Conservation (phyloP, 352 stramenopile species). For the Phytophthora capsici region DNA sequence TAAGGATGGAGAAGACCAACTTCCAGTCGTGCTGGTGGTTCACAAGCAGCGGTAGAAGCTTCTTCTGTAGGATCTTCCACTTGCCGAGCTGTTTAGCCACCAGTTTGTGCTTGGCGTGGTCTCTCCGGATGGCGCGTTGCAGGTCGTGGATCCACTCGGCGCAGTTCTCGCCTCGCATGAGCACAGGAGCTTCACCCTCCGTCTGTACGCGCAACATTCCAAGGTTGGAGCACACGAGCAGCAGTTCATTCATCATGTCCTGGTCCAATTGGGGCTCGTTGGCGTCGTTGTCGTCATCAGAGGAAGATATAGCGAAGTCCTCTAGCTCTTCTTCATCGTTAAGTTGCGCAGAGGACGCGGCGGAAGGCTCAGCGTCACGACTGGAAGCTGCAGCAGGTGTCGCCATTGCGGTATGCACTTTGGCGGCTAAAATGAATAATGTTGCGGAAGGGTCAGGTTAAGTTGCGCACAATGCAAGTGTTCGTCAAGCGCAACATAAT, state of each 20-base stretch:
- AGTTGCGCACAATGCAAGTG: too few relatives aligned
- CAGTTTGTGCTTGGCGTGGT: constrained; percentile 85
- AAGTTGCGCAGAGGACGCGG: constrained; percentile 1
- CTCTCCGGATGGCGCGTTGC: constrained; percentile 79
- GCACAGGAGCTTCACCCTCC: constrained; percentile 61
- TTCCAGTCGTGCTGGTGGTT: constrained; percentile 89
- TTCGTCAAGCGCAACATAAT: too few relatives aligned
- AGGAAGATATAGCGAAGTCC: constrained; percentile 64
- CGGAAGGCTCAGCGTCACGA: background rate
- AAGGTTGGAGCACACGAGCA: constrained; percentile 90
- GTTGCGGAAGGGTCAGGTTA: too few relatives aligned
- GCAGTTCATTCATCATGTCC: constrained; percentile 88
- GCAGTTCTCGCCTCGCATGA: constrained; percentile 88
- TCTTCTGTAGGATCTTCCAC: constrained; percentile 90
- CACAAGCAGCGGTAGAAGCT: constrained; percentile 83
- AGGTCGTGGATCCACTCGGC: constrained; percentile 88
- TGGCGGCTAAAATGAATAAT: constrained; percentile 10
- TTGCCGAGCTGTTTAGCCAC: constrained; percentile 85
- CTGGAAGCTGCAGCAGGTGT: constrained; percentile 4
- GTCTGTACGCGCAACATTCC: constrained; percentile 74
- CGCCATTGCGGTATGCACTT: background rate
- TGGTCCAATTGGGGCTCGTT: constrained; percentile 56
- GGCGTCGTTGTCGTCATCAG: constrained; percentile 45
- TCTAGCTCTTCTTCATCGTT: constrained; percentile 54
- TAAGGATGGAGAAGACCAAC: constrained; percentile 90